Evolutionary conservation across 2,329 filamentous ascomycete genomes (phyloP), one percentile per base, ranked within the genome.

Genomic region (Colletotrichum truncatum): DNA sequence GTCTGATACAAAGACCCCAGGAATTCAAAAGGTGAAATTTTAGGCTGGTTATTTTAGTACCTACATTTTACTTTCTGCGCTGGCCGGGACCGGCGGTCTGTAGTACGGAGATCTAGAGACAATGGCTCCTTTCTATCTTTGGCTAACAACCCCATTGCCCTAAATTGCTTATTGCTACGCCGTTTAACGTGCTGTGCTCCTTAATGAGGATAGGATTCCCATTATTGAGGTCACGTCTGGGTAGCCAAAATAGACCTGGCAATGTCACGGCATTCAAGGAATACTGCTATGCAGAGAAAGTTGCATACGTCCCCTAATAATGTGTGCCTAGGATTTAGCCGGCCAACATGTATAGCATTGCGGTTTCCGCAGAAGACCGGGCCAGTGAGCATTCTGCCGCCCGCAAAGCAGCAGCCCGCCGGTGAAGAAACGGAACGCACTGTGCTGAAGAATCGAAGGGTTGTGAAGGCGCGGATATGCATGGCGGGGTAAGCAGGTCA

Each of bases 311-410:
- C 43, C 41, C 14, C 28, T 28, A 18, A 25, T 26, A 16, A 8
- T 30, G 26, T 26, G 45, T 30, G 10, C 36, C 36, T 2, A 18
- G 6, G 11, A 21, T 18, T 34, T 43, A 30, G 30, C 30, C 49
- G 39, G 51, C 39, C 41, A 56, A 46, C 26, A 34, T 32, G 41
- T n/a, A n/a, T n/a, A n/a, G 58, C 58, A 57, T 41, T n/a, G 18
- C 48, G 18, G 32, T 16, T 38, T 6, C 8, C 28, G 21, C 11
- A 28, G 21, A 25, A 32, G 48, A n/a, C 32, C 48, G 48, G 18
- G 34, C 46, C 46, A 14, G n/a, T 49, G 2, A 32, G 16, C 14
- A 26, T 21, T 16, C 23, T 32, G 26, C 8, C 9, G n/a, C 26
- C 46, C 39, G 26, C 26, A 30, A 49, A 49, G 46, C 46, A 1